These are phyloP conservation scores for Tephrocybe sp. DNA, from an alignment of 768 basidiomycete species.

Conservation along the genomic window DNA sequence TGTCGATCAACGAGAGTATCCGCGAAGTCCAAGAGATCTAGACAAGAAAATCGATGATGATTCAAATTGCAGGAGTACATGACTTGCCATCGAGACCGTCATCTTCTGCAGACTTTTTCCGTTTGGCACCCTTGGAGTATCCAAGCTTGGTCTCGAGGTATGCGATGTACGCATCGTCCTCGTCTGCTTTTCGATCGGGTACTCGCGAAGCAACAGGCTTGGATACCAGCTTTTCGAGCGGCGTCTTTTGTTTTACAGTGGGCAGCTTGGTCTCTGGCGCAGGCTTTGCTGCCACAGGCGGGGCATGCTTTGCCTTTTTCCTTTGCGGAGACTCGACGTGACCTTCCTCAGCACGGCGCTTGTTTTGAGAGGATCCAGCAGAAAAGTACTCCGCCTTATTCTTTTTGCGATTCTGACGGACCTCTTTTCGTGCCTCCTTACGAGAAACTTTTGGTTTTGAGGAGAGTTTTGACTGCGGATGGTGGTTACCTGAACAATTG, in stretches of 20 bases:
- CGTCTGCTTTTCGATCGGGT: constrained; percentile 41
- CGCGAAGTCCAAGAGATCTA: constrained; percentile 59
- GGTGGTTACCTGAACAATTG: constrained; percentile 19
- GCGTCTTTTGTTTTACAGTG: constrained; percentile 21
- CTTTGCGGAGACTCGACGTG: constrained; percentile 44
- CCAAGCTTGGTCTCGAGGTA: constrained; percentile 82
- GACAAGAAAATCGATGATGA: neutral
- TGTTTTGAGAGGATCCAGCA: constrained; percentile 17
- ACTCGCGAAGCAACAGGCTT: constrained; percentile 10
- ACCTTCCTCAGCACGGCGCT: constrained; percentile 46
- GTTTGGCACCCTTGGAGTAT: constrained; percentile 42
- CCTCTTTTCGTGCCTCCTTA: constrained; percentile 66
- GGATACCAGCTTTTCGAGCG: constrained; percentile 33
- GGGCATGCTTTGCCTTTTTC: constrained; percentile 45
- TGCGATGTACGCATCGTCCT: constrained; percentile 86
- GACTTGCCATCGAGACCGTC: constrained; percentile 85
- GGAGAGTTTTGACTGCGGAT: constrained; percentile 18
- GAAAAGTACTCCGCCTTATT: constrained; percentile 64
- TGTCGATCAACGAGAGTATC: constrained; percentile 30
- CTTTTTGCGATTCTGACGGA: constrained; percentile 57
- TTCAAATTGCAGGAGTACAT: neutral
- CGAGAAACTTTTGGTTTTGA: constrained; percentile 36
- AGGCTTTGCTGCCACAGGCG: constrained; percentile 1
- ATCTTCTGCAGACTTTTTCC: constrained; percentile 50
- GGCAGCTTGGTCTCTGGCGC: constrained; percentile 5